These are phyloP conservation scores for Lavandula angustifolia DNA, from an alignment of 257 asterid species.

Conservation along the genomic window DNA sequence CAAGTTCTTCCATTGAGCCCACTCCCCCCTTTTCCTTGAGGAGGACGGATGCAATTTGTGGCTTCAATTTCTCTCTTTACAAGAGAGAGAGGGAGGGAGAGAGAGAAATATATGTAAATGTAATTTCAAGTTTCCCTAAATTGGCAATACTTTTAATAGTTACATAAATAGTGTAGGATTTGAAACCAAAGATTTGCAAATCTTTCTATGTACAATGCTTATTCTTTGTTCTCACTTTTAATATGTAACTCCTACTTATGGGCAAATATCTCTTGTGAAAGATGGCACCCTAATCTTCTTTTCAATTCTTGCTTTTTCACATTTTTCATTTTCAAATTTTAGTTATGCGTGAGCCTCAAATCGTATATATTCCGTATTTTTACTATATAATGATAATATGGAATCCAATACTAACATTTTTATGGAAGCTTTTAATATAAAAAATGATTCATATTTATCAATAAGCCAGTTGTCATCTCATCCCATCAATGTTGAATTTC, in stretches of 20 bases:
- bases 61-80: not conserved
- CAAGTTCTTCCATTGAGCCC: conserved; percentile 30
- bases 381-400: too few species aligned
- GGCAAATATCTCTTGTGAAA: conserved; percentile 5
- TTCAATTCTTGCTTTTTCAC: conserved; percentile 1
- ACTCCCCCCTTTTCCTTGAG: conserved; percentile 15
- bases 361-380: too few species aligned
- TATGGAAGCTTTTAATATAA: too few species aligned
- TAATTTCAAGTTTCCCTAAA: conserved; percentile 2
- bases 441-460: too few species aligned
- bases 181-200: conserved; percentile 12
- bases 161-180: not conserved
- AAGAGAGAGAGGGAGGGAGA: not conserved
- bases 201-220: not conserved
- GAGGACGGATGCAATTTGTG: conserved; percentile 4
- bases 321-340: not conserved
- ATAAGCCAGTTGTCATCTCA: too few species aligned
- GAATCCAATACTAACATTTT: too few species aligned
- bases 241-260: conserved; percentile 18
- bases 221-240: conserved; percentile 10
- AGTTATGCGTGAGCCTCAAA: too few species aligned
- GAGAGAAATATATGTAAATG: too few species aligned
- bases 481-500: too few species aligned
- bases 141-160: not conserved
- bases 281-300: not conserved